These are phyloP conservation scores for Osmanthus fragrans DNA, from an alignment of 257 asterid species.

Conservation along the genomic window DNA sequence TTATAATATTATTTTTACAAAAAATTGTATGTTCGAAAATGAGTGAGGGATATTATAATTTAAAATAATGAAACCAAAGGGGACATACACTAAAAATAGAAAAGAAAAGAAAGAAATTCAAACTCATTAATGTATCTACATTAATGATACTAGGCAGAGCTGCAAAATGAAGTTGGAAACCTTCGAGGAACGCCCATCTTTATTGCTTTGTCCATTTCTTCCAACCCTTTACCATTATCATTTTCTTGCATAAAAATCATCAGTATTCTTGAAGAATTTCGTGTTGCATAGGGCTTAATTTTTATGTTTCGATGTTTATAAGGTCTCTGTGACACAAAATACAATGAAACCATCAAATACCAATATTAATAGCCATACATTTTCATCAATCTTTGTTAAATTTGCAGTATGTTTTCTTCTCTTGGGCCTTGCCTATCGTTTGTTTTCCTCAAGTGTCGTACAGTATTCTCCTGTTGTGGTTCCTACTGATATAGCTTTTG, in stretches of 20 bases:
- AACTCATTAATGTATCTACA: neutral
- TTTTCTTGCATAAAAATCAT: slow-evolving; percentile 12
- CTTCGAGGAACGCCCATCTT: slow-evolving; percentile 11
- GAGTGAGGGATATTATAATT: too few relatives aligned
- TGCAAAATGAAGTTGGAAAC: neutral
- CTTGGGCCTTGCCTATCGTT: slow-evolving; percentile 55
- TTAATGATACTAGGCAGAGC: slow-evolving; percentile 15
- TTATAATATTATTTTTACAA: too few relatives aligned
- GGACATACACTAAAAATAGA: neutral
- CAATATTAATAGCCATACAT: slow-evolving; percentile 28
- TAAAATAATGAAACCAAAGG: too few relatives aligned
- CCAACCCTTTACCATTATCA: neutral
- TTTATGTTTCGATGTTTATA: neutral
- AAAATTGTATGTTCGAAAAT: too few relatives aligned
- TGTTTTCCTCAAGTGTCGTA: slow-evolving; percentile 48
- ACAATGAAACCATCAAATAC: slow-evolving; percentile 46
- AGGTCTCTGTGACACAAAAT: neutral
- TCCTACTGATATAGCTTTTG: slow-evolving; percentile 21
- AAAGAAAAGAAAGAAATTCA: neutral
- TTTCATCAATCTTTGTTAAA: slow-evolving; percentile 43
- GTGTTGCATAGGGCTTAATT: neutral
- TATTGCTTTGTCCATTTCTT: slow-evolving; percentile 16
- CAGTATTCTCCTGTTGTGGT: slow-evolving; percentile 39
- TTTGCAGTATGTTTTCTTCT: slow-evolving; percentile 54
- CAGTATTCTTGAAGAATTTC: neutral